Percentiles rank a stretch among this genome's conserved stretches.
Conservation (phyloP, 1,284 basidiomycete species). For the Rhodotorula sp. region DNA sequence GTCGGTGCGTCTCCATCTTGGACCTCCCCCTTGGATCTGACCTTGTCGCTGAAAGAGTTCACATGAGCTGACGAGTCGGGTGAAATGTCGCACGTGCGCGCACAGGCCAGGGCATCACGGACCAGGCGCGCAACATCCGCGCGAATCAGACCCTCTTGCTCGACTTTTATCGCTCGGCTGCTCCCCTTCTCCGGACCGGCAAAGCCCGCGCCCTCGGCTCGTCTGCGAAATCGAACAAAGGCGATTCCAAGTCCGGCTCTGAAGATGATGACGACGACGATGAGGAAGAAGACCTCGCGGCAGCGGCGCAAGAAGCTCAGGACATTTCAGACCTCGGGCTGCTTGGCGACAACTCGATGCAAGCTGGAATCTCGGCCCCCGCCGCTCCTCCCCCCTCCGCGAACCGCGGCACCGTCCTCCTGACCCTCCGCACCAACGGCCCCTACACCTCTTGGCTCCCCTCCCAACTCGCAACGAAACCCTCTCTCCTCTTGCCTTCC, state of each 20-base stretch:
- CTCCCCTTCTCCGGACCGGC: constrained; percentile 56
- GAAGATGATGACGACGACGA: constrained; percentile 38
- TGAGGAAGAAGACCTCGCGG: constrained; percentile 20
- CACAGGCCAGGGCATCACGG: constrained; percentile 86
- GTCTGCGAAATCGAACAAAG: neutral
- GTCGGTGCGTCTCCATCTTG: constrained; percentile 61
- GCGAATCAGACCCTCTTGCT: constrained; percentile 87
- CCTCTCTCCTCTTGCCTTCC: constrained; percentile 56
- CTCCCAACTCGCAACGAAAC: constrained; percentile 65
- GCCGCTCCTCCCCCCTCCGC: constrained; percentile 48
- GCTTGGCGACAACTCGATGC: no score
- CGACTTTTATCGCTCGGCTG: constrained; percentile 74
- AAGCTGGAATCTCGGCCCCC: neutral
- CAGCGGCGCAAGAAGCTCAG: no score
- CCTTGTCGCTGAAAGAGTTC: neutral
- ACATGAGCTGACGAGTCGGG: neutral
- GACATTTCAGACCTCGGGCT: no score
- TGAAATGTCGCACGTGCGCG: no score
- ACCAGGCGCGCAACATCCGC: constrained; percentile 89
- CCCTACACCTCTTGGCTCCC: constrained; percentile 86
- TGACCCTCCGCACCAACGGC: constrained; percentile 79
- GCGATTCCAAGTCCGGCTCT: constrained; percentile 17
- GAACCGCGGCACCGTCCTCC: constrained; percentile 62
- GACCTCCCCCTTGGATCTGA: neutral
- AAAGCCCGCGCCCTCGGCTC: constrained; percentile 2